phyloP scores from a whole-genome alignment of 2,329 filamentous ascomycete species.

The Chrysosphaeria jannelii region DNA sequence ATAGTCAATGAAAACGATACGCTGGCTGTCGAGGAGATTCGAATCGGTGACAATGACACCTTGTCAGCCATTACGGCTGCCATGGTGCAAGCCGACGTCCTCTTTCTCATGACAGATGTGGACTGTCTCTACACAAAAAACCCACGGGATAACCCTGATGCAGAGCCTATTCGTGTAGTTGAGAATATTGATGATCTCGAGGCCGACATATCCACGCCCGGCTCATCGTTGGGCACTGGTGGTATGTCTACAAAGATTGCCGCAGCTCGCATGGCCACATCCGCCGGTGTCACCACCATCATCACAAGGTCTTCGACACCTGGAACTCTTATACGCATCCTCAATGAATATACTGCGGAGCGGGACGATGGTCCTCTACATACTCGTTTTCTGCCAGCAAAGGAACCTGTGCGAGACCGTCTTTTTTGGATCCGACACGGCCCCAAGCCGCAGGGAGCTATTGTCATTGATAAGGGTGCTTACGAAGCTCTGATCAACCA shows the following conservation, averaged over 20 bases:
- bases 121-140: constrained; percentile 96
- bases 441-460: constrained; percentile 59
- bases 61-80: constrained; percentile 85
- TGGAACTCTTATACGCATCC: constrained; percentile 69
- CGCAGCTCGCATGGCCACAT: constrained; percentile 70
- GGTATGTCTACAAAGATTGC: constrained; percentile 97
- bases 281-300: constrained; percentile 80
- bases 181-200: constrained; percentile 59
- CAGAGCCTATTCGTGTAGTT: constrained; percentile 71
- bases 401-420: constrained; percentile 63
- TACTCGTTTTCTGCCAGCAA: constrained; percentile 70
- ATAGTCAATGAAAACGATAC: constrained; percentile 99
- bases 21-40: constrained; percentile 87
- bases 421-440: constrained; percentile 96
- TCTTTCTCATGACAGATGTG: constrained; percentile 97
- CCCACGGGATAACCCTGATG: constrained; percentile 57
- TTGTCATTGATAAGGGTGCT: constrained; percentile 84
- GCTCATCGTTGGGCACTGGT: constrained; percentile 69
- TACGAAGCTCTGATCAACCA: constrained; percentile 53
- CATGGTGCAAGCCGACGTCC: constrained; percentile 87
- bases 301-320: constrained; percentile 87
- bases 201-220: constrained; percentile 70
- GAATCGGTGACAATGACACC: constrained; percentile 97
- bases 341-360: constrained; percentile 41
- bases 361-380: constrained; percentile 35